These are phyloP conservation scores for Boletus edulis DNA, from an alignment of 768 basidiomycete species.

Conservation along the genomic window DNA sequence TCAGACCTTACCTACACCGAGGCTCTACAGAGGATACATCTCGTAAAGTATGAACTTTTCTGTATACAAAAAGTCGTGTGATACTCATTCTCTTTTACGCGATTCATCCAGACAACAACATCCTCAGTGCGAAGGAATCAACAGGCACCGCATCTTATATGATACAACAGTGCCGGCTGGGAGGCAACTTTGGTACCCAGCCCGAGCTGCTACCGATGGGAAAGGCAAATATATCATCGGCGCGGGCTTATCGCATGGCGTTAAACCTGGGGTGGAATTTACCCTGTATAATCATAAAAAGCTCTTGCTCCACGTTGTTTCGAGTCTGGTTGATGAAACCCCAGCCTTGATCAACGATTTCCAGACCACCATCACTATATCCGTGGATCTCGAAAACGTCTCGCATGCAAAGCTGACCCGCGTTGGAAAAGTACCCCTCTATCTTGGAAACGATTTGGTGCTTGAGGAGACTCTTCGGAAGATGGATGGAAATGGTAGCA, in stretches of 20 bases:
- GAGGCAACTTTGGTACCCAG: conserved; percentile 2
- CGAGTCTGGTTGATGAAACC: conserved; percentile 2
- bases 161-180: conserved; percentile 15
- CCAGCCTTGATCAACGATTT: conserved; percentile 13
- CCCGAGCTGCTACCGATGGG: not conserved
- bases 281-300: conserved; percentile 14
- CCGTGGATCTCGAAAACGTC: not conserved
- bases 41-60: not conserved
- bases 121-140: conserved; percentile 31
- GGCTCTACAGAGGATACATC: conserved; percentile 16
- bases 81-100: not conserved
- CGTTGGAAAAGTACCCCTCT: conserved; percentile 6
- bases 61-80: too few relatives aligned
- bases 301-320: not conserved
- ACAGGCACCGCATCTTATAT: conserved; percentile 16
- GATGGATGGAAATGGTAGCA: not conserved
- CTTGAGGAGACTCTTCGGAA: not conserved
- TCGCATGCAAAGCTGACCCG: not conserved
- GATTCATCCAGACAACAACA: conserved; percentile 18
- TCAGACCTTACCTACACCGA: conserved; percentile 24
- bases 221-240: conserved; percentile 14
- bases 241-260: conserved; percentile 28
- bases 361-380: not conserved
- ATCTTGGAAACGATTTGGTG: not conserved
- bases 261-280: conserved; percentile 17